Conservation (phyloP, 2,329 filamentous ascomycete genomes). For the Tolypocladium cylindrosporum region DNA sequence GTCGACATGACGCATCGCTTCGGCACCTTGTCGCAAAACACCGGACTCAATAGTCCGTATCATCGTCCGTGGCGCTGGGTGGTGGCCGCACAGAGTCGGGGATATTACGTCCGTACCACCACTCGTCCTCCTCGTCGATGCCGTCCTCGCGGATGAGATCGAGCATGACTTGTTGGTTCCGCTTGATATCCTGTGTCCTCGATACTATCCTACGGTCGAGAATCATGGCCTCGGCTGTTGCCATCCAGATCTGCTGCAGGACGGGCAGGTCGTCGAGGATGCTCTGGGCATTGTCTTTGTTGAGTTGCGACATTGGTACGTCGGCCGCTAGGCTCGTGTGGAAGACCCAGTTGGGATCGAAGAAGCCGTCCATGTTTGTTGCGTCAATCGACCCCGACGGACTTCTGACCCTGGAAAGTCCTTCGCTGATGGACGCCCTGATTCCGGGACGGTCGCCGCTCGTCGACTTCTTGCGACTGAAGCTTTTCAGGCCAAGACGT, state of each 20-base stretch:
- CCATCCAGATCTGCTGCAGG: slow-evolving; percentile 51
- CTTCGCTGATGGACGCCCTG: slow-evolving; percentile 14
- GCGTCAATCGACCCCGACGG: slow-evolving; percentile 19
- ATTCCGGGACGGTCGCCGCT: slow-evolving; percentile 14
- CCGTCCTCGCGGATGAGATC: slow-evolving; percentile 56
- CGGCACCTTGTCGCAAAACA: background rate
- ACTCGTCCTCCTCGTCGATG: slow-evolving; percentile 49
- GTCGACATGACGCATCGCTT: background rate
- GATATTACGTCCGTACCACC: slow-evolving; percentile 46
- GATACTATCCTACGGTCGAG: slow-evolving; percentile 49
- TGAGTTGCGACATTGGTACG: slow-evolving; percentile 50
- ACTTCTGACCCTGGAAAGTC: slow-evolving; percentile 14
- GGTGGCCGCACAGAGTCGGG: slow-evolving; percentile 46
- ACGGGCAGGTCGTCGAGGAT: slow-evolving; percentile 46
- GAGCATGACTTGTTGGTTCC: slow-evolving; percentile 51
- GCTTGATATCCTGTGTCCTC: slow-evolving; percentile 49
- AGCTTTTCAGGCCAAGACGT: slow-evolving; percentile 39
- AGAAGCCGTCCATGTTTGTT: slow-evolving; percentile 13
- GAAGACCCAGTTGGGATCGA: slow-evolving; percentile 37
- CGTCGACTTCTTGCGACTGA: slow-evolving; percentile 49
- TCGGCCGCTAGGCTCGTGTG: slow-evolving; percentile 49
- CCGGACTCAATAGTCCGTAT: slow-evolving; percentile 22
- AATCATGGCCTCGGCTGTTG: slow-evolving; percentile 52
- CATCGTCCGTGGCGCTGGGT: slow-evolving; percentile 41
- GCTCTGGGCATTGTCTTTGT: slow-evolving; percentile 37